phyloP scores from a whole-genome alignment of 345 rosid species.

The Gossypium herbaceum region DNA sequence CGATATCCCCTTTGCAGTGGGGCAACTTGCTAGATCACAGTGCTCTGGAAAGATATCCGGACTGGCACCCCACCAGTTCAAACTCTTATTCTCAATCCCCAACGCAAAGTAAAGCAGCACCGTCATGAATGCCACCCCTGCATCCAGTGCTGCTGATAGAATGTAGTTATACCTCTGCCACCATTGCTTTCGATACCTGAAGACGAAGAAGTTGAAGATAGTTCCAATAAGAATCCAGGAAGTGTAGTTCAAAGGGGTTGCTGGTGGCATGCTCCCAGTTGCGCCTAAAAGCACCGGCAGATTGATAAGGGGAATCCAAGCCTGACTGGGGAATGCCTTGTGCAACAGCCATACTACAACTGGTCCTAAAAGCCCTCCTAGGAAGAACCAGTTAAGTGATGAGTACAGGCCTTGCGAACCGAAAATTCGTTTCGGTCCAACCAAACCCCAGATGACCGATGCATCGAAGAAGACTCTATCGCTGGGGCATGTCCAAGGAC shows the following conservation, averaged over 20 bases:
- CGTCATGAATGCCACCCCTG: slow-evolving; percentile 44
- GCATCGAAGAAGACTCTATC: slow-evolving; percentile 37
- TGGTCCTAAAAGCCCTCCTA: slow-evolving; percentile 33
- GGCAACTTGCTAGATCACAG: slow-evolving; percentile 38
- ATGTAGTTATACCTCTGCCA: slow-evolving; percentile 48
- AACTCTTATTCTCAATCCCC: slow-evolving; percentile 23
- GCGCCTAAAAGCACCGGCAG: slow-evolving; percentile 35
- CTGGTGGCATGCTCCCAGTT: slow-evolving; percentile 34
- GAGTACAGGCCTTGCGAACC: slow-evolving; percentile 30
- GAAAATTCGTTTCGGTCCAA: slow-evolving; percentile 34
- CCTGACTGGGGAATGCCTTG: slow-evolving; percentile 26
- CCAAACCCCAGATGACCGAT: slow-evolving; percentile 38
- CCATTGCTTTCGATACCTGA: slow-evolving; percentile 33
- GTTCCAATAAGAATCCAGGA: slow-evolving; percentile 36
- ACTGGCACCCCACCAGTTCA: slow-evolving; percentile 42
- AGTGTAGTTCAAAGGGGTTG: slow-evolving; percentile 27
- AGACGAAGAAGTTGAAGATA: slow-evolving; percentile 34
- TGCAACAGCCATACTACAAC: slow-evolving; percentile 25
- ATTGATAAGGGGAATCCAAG: slow-evolving; percentile 36
- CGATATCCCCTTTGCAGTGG: slow-evolving; percentile 32
- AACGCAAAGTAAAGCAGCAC: slow-evolving; percentile 32
- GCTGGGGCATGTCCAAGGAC: slow-evolving; percentile 33
- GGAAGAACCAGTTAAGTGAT: slow-evolving; percentile 36
- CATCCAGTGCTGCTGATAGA: slow-evolving; percentile 45
- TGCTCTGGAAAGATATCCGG: slow-evolving; percentile 32